Conservation (phyloP, 108 stramenopile species). For the Cyclostephanos invisitatus region DNA sequence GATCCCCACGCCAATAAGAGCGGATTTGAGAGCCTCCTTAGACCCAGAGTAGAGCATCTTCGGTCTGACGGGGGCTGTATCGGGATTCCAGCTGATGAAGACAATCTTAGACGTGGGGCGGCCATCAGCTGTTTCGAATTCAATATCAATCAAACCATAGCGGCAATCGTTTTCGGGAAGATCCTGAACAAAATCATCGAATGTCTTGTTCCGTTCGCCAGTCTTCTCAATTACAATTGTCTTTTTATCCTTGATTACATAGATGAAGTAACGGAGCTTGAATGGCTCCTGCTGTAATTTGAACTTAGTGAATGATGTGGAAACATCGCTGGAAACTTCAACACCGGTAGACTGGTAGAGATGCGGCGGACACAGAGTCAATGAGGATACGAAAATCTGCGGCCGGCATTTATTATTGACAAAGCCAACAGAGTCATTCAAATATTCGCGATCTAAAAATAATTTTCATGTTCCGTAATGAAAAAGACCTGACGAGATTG, state of each 20-base stretch:
- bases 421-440: background rate
- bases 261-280: conserved; percentile 83
- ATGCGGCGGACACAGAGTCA: conserved; percentile 12
- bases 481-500: too few species aligned
- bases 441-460: background rate
- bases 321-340: conserved; percentile 69
- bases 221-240: conserved; percentile 73
- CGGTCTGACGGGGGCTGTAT: conserved; percentile 78
- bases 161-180: conserved; percentile 90
- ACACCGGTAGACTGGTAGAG: conserved; percentile 82
- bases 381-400: background rate
- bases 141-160: conserved; percentile 91
- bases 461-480: too few species aligned
- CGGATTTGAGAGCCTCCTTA: conserved; percentile 90
- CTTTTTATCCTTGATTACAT: conserved; percentile 84
- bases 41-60: conserved; percentile 96
- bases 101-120: conserved; percentile 92
- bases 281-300: conserved; percentile 75
- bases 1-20: conserved; percentile 84
- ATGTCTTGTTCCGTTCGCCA: conserved; percentile 64
- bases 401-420: background rate
- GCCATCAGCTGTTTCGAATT: conserved; percentile 86
- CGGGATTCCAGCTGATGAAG: conserved; percentile 94
- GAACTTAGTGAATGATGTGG: conserved; percentile 72
- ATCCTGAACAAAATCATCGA: conserved; percentile 79